Percentiles rank a stretch among this genome's conserved stretches.
These are phyloP conservation scores for Stephania yunnanensis DNA, from an alignment of 164 flowering plant species.

Conservation along the genomic window DNA sequence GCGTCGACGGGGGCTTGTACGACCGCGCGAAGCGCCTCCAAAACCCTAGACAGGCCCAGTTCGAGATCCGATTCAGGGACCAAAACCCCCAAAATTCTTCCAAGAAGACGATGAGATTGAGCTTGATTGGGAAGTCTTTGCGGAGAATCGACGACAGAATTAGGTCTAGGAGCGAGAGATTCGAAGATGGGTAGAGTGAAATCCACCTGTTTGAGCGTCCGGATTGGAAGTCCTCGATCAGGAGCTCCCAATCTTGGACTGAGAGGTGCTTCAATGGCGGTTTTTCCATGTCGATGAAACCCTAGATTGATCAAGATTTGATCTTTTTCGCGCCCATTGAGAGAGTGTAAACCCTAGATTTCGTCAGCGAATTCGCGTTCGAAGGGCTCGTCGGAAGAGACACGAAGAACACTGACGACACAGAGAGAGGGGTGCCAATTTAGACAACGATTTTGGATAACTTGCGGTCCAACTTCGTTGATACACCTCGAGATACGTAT, in stretches of 20 bases:
- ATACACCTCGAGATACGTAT: no score
- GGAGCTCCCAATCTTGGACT: constrained; percentile 65
- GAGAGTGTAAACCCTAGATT: no score
- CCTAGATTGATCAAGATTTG: background rate
- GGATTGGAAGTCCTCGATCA: constrained; percentile 75
- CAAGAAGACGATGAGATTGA: constrained; percentile 48
- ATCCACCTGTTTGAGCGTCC: constrained; percentile 47
- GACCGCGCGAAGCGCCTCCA: constrained; percentile 48
- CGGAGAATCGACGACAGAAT: constrained; percentile 50
- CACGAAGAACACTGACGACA: background rate
- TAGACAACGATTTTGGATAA: no score
- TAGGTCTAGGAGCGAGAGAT: constrained; percentile 41
- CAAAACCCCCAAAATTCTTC: constrained; percentile 33
- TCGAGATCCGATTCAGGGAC: constrained; percentile 15
- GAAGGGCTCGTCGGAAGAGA: background rate
- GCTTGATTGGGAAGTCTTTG: constrained; percentile 48
- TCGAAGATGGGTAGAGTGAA: constrained; percentile 19
- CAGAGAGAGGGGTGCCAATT: background rate
- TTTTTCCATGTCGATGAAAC: constrained; percentile 8
- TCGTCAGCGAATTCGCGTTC: background rate
- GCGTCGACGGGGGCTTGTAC: constrained; percentile 62
- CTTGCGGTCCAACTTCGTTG: no score
- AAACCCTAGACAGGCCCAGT: constrained; percentile 26
- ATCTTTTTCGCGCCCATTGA: no score
- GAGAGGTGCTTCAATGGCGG: constrained; percentile 37